Base-by-base conservation (phyloP, 108 stramenopile genomes). In the Cyclotella cryptica region DNA sequence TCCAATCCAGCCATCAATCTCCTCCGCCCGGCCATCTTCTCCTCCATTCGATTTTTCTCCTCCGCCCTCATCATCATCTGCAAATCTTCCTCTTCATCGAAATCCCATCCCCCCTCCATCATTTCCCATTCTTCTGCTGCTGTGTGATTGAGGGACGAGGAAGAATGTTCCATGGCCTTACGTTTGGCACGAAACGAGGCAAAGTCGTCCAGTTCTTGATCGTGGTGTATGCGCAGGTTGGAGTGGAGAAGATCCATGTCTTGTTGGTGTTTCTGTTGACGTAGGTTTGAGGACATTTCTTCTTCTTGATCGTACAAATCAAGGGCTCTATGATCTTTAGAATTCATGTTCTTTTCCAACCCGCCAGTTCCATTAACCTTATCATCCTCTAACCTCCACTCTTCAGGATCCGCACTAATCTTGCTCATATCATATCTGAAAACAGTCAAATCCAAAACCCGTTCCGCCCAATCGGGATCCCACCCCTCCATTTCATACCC, bases 401-500 rank as follows among this genome's bases (percentile, higher is more conserved):
- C 75, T 11, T 55, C 24, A 9, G 69, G 74, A 66, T 87, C 55
- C 18, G 35, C 63, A 18, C 39, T 52, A n/a, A 84, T 46, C 66
- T 71, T 83, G 28, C 82, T 87, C 89, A 90, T 90, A 62, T 90
- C 86, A 71, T 96, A 96, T 54, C 88, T 80, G 70, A 91, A 81
- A 27, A 96, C 75, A 27, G 87, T 88, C 72, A 92, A 88, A 22
- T 88, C 95, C 29, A 93, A 66, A 28, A 93, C 87, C 0, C 83
- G 82, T 76, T 96, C 95, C 1, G 82, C 82, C 80, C 92, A 85
- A 49, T 71, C 67, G 0, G 87, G 75, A 3, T 86, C 76, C 95
- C 95, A 96, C 29, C 85, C 90, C 40, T 69, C 41, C 88, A 96
- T 92, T 28, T 85, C 84, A 67, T 96, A 96, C 61, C 92, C 95